Conservation (phyloP, 2,329 filamentous ascomycete species). For the Stagonosporopsis cucurbitacearum region DNA sequence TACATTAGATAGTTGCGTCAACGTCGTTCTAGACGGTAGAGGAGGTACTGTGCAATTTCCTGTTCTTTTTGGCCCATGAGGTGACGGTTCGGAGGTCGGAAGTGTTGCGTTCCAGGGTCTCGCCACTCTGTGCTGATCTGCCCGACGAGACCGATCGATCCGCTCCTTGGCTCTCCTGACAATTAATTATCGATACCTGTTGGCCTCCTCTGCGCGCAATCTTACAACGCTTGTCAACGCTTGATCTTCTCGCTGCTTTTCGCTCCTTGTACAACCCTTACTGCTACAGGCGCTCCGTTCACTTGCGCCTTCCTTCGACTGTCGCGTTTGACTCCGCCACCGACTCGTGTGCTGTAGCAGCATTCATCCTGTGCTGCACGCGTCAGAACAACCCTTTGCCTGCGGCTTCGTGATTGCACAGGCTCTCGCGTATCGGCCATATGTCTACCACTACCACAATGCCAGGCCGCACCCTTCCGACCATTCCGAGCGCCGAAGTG, state of each 20-base stretch:
- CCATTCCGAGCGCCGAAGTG: conserved; percentile 80
- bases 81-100: conserved; percentile 7
- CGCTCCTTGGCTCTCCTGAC: conserved; percentile 18
- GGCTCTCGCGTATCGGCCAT: background rate
- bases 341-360: background rate
- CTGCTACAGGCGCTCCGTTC: background rate
- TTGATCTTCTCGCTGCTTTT: conserved; percentile 2
- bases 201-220: conserved; percentile 14
- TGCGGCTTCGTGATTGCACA: background rate
- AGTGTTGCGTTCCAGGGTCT: conserved; percentile 12
- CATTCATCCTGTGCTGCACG: conserved; percentile 3
- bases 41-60: background rate
- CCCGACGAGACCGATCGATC: conserved; percentile 17
- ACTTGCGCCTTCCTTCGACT: background rate
- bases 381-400: background rate
- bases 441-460: conserved; percentile 62
- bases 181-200: conserved; percentile 17
- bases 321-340: background rate
- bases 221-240: conserved; percentile 10
- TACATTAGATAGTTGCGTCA: too few species aligned
- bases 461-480: conserved; percentile 82
- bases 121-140: conserved; percentile 21
- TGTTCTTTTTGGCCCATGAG: background rate
- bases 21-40: background rate
- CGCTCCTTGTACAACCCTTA: background rate